These are phyloP conservation scores for Domatiomyces globalis DNA, from an alignment of 2,329 filamentous ascomycete genomes.

Conservation along the genomic window DNA sequence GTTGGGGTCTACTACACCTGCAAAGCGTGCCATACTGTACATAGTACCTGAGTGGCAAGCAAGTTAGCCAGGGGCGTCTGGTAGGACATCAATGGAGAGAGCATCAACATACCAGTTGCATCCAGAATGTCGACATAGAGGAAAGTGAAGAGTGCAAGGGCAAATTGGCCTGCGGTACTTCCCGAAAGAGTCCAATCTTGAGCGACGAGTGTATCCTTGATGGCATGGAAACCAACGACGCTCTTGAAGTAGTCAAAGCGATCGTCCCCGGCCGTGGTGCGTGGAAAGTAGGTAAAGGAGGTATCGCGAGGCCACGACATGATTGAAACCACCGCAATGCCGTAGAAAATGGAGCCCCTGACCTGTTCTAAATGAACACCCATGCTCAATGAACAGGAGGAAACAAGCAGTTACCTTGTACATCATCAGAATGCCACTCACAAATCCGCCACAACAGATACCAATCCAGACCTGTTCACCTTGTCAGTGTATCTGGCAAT, in stretches of 20 bases:
- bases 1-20: constrained; percentile 61
- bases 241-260: constrained; percentile 77
- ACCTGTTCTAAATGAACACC: constrained; percentile 35
- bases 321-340: constrained; percentile 70
- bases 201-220: constrained; percentile 52
- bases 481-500: constrained; percentile 41
- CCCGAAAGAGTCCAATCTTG: constrained; percentile 57
- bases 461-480: constrained; percentile 56
- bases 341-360: constrained; percentile 73
- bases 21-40: constrained; percentile 80
- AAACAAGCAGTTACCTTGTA: constrained; percentile 23
- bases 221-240: constrained; percentile 71
- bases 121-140: constrained; percentile 73
- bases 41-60: constrained; percentile 44
- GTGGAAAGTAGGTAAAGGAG: constrained; percentile 65
- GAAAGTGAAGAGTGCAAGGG: constrained; percentile 73
- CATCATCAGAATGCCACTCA: constrained; percentile 69
- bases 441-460: constrained; percentile 70
- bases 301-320: constrained; percentile 77
- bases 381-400: too few species aligned
- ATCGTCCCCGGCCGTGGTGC: constrained; percentile 53
- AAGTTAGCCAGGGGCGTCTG: constrained; percentile 48
- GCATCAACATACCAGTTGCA: not conserved
- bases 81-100: not conserved
- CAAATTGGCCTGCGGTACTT: constrained; percentile 59